phyloP scores from a whole-genome alignment of 441 rosid species.

The Pelargonium citronellum region DNA sequence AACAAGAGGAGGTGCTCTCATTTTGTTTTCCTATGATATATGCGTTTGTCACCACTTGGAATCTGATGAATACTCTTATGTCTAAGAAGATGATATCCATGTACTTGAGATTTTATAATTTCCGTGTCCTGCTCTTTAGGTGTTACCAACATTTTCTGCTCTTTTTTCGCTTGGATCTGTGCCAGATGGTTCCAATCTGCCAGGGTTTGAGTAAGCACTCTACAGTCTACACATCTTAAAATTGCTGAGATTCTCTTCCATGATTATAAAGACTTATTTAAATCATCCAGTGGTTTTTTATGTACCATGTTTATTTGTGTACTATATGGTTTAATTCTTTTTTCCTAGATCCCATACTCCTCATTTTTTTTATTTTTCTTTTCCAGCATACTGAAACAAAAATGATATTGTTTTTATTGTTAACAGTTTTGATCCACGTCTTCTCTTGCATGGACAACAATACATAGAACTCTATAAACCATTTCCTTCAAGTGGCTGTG shows the following conservation, averaged over 20 bases:
- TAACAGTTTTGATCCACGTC: slow-evolving; percentile 61
- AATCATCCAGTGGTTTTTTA: not conserved
- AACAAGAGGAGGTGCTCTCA: not conserved
- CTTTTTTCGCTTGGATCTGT: slow-evolving; percentile 36
- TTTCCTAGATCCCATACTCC: not conserved
- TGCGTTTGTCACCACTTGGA: not conserved
- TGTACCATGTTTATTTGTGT: not conserved
- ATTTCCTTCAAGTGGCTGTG: slow-evolving; percentile 62
- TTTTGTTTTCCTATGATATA: not conserved
- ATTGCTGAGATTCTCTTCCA: not conserved
- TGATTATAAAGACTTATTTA: not conserved
- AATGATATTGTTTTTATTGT: slow-evolving; percentile 3
- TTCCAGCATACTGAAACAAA: not conserved
- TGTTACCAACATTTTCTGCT: slow-evolving; percentile 83
- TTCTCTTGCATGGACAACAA: slow-evolving; percentile 87
- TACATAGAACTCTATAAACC: slow-evolving; percentile 76
- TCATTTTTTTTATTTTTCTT: not conserved
- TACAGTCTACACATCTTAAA: slow-evolving; percentile 1
- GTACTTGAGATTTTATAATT: not conserved
- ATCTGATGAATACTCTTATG: not conserved
- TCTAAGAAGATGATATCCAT: not conserved
- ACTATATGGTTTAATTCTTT: not conserved
- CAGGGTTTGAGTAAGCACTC: slow-evolving; percentile 59
- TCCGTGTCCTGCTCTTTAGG: slow-evolving; percentile 35
- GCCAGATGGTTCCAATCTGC: slow-evolving; percentile 32